Evolutionary conservation across 2,329 filamentous ascomycete genomes (phyloP).

Genomic region (Fusarium lateritium): DNA sequence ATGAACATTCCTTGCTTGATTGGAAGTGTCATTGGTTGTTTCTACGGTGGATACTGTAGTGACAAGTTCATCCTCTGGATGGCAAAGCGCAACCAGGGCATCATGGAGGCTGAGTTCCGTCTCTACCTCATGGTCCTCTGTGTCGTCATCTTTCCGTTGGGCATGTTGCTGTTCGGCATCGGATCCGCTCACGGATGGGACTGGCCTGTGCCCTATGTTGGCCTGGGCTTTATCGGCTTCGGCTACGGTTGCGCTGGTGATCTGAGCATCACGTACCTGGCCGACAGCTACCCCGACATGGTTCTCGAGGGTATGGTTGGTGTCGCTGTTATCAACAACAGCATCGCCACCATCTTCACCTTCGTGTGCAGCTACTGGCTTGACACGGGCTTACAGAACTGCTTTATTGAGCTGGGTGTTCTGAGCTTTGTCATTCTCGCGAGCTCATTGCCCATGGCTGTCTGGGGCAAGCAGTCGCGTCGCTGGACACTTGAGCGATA

Average conservation of each 20-base stretch:
- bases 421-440: constrained; percentile 66
- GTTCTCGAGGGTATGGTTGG: constrained; percentile 72
- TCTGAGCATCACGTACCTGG: constrained; percentile 68
- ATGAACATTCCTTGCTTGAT: constrained; percentile 71
- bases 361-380: constrained; percentile 67
- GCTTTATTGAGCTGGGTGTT: constrained; percentile 67
- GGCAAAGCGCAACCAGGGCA: constrained; percentile 66
- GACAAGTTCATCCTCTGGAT: constrained; percentile 70
- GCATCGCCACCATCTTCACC: constrained; percentile 67
- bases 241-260: constrained; percentile 72
- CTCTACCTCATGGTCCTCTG: constrained; percentile 66
- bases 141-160: constrained; percentile 64
- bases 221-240: constrained; percentile 70
- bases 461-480: constrained; percentile 65
- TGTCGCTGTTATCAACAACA: constrained; percentile 71
- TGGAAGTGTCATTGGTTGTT: constrained; percentile 68
- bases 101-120: constrained; percentile 69
- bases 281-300: constrained; percentile 70
- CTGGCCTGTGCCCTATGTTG: constrained; percentile 69
- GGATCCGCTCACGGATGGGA: constrained; percentile 65
- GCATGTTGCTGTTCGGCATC: constrained; percentile 68
- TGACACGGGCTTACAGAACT: constrained; percentile 60
- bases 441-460: constrained; percentile 67
- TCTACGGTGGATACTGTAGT: constrained; percentile 70
- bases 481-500: constrained; percentile 64